Evolutionary conservation across 441 rosid genomes (phyloP), one percentile per base, ranked within the genome.

Genomic region (Erysimum pusillum): DNA sequence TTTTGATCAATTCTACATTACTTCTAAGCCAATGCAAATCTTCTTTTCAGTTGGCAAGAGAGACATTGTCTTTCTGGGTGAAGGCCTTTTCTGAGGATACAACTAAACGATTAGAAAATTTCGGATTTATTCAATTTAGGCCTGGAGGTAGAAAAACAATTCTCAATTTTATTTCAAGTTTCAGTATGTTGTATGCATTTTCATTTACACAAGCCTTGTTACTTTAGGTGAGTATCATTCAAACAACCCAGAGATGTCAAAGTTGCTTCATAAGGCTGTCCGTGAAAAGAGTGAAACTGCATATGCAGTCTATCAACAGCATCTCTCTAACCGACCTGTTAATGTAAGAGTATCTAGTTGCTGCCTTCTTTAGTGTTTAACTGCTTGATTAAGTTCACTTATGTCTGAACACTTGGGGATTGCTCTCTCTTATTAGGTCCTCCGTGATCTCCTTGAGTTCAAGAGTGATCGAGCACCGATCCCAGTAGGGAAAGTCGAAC

Each of bases 51-150:
- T 84, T 96, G 81, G 97, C 97, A 36, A 93, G 99, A 83, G 99
- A 96, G 84, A 82, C 97, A 4, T 76, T 96, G 80, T 96, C 99
- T 73, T 96, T 91, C 83, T 96, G 99, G 99, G 98, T 93, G 72
- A 96, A 96, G 83, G 99, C 99, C 76, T 96, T 93, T 80, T 96
- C 99, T 20, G 97, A 91, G 84, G 99, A 93, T 75, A 96, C 99
- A 45, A 93, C 99, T n/a, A 96, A 96, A 85, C 87, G 99, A 79
- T 83, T 96, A 83, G 97, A 96, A 82, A 96, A 96, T 57, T 96
- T 87, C 72, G 99, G 99, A 52, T 96, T 91, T 81, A 96, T 96
- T 83, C 97, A 93, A 63, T 88, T 89, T 64, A 89, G 98, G 79
- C 91, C 98, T 73, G 99, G 99, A 88, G 99, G 99, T 96, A 87